A percentile compares a stretch with the other conserved stretches of the same genome.
Conservation (phyloP, 768 basidiomycete species). For the Phylloporus rhodoxanthus region DNA sequence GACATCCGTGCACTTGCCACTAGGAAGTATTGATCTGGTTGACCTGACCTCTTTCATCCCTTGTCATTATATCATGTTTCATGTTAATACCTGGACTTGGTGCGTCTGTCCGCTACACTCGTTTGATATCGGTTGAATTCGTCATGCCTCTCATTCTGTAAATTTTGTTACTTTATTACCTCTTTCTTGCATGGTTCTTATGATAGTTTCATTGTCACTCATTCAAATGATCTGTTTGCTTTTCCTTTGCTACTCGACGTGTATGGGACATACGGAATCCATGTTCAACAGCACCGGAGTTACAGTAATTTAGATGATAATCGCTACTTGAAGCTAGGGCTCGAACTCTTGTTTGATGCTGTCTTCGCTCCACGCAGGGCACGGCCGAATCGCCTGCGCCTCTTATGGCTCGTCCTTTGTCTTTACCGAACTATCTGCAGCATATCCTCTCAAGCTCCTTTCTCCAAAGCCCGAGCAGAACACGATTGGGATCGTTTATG, state of each 20-base stretch:
- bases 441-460: slow-evolving; percentile 85
- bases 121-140: slow-evolving; percentile 14
- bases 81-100: slow-evolving; percentile 21
- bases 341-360: background rate
- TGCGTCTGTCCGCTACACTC: slow-evolving; percentile 17
- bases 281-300: slow-evolving; percentile 26
- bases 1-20: slow-evolving; percentile 84
- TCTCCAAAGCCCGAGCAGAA: slow-evolving; percentile 54
- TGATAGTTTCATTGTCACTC: slow-evolving; percentile 22
- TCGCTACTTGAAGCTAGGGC: background rate
- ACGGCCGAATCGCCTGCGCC: slow-evolving; percentile 52
- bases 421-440: slow-evolving; percentile 70
- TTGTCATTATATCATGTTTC: slow-evolving; percentile 6
- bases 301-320: slow-evolving; percentile 20
- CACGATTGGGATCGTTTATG: slow-evolving; percentile 64
- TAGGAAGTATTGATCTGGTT: slow-evolving; percentile 58
- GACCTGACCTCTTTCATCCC: slow-evolving; percentile 1
- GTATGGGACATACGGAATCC: slow-evolving; percentile 34
- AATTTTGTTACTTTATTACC: slow-evolving; percentile 25
- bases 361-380: slow-evolving; percentile 32
- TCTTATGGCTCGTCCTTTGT: slow-evolving; percentile 50
- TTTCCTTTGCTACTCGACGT: slow-evolving; percentile 27
- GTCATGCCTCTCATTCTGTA: slow-evolving; percentile 25
- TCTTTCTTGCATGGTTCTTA: slow-evolving; percentile 23
- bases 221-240: slow-evolving; percentile 10